A percentile compares a stretch with the other conserved stretches of the same genome.
These are phyloP conservation scores for Microascus cirrosus DNA, from an alignment of 2,329 filamentous ascomycete genomes.

Conservation along the genomic window DNA sequence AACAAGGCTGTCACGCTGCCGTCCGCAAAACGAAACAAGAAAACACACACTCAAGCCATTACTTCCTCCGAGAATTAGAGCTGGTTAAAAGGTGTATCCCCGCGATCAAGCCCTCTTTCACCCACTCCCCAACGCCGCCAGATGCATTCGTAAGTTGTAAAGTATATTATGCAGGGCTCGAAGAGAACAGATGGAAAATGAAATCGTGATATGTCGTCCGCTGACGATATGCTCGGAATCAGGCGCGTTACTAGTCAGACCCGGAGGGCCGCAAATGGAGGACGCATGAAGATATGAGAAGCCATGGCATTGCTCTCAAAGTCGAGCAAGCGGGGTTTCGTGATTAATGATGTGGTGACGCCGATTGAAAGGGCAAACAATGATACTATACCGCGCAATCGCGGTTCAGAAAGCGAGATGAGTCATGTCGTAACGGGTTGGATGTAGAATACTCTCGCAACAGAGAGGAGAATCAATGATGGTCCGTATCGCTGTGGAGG, in stretches of 20 bases:
- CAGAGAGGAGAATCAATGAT: not conserved
- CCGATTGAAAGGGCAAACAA: not conserved
- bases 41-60: not conserved
- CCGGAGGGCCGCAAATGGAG: not conserved
- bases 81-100: not conserved
- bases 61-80: not conserved
- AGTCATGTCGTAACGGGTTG: too few species aligned
- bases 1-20: too few species aligned
- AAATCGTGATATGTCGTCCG: not conserved
- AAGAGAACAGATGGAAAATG: not conserved
- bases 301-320: not conserved
- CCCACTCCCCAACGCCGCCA: not conserved
- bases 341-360: not conserved
- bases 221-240: not conserved
- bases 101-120: not conserved
- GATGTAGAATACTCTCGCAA: too few species aligned
- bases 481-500: slow-evolving; percentile 1
- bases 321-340: not conserved
- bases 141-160: not conserved
- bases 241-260: not conserved
- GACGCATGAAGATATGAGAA: not conserved
- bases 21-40: not conserved
- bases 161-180: not conserved
- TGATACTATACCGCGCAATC: not conserved
- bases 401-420: not conserved